These are phyloP conservation scores for Calonectria pseudoturangicola DNA, from an alignment of 2,329 filamentous ascomycete genomes.

Conservation along the genomic window DNA sequence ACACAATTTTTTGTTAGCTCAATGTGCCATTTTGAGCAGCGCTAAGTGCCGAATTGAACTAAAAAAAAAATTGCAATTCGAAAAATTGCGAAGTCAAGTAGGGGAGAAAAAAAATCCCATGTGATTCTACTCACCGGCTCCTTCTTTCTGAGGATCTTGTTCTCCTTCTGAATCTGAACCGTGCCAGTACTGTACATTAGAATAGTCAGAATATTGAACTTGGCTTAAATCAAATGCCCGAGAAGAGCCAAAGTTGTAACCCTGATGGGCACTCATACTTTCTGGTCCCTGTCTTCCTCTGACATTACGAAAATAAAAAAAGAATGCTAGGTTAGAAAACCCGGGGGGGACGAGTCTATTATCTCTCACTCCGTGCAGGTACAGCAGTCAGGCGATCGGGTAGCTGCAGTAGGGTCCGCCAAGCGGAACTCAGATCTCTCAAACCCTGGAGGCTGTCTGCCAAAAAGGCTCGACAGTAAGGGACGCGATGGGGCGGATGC, in stretches of 20 bases:
- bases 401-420: slow-evolving; percentile 57
- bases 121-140: slow-evolving; percentile 45
- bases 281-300: slow-evolving; percentile 54
- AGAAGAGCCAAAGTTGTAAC: slow-evolving; percentile 62
- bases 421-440: slow-evolving; percentile 52
- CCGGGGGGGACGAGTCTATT: slow-evolving; percentile 58
- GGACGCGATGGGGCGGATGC: slow-evolving; percentile 43
- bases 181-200: slow-evolving; percentile 64
- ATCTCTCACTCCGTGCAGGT: slow-evolving; percentile 58
- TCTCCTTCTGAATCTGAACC: slow-evolving; percentile 64
- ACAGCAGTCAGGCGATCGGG: slow-evolving; percentile 58
- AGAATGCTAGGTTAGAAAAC: slow-evolving; percentile 45
- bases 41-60: background rate
- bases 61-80: background rate
- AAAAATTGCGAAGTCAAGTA: too few relatives aligned
- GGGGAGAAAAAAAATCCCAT: too few relatives aligned
- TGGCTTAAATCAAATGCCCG: slow-evolving; percentile 62
- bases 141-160: slow-evolving; percentile 49
- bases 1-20: slow-evolving; percentile 10
- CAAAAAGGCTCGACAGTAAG: slow-evolving; percentile 40
- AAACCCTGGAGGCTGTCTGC: slow-evolving; percentile 45
- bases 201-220: slow-evolving; percentile 66
- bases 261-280: slow-evolving; percentile 66
- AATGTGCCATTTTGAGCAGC: background rate
- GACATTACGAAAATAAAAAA: slow-evolving; percentile 52